Percentiles rank a stretch among this genome's conserved stretches.
Conservation (phyloP, 1,139 yeast genomes). For the Citeromyces hawaiiensis region DNA sequence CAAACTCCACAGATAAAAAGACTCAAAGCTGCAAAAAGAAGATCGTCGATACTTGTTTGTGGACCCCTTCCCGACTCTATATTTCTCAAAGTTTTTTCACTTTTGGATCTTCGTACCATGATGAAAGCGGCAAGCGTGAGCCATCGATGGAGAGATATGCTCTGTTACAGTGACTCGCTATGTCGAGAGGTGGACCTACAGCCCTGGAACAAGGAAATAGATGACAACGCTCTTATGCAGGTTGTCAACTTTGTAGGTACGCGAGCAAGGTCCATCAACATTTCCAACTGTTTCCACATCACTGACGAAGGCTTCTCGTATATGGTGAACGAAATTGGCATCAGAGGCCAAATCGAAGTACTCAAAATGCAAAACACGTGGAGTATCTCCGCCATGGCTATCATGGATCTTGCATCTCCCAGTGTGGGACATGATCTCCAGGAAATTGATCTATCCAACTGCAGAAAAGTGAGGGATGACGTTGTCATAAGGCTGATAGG, state of each 20-base stretch:
- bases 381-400: conserved; percentile 72
- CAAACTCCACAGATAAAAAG: conserved; percentile 43
- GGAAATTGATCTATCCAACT: conserved; percentile 55
- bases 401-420: conserved; percentile 62
- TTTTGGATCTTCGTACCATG: conserved; percentile 36
- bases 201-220: conserved; percentile 45
- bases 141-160: conserved; percentile 52
- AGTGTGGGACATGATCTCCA: conserved; percentile 45
- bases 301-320: conserved; percentile 66
- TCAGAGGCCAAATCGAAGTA: conserved; percentile 39
- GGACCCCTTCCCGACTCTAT: conserved; percentile 49
- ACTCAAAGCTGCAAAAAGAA: conserved; percentile 23
- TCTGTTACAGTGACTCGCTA: conserved; percentile 41
- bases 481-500: conserved; percentile 58
- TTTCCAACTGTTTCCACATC: conserved; percentile 64
- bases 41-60: conserved; percentile 41
- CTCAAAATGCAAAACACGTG: conserved; percentile 58
- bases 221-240: conserved; percentile 36
- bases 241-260: conserved; percentile 62
- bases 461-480: conserved; percentile 60
- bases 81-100: conserved; percentile 36
- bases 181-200: conserved; percentile 38
- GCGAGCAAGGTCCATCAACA: conserved; percentile 45
- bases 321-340: conserved; percentile 59
- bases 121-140: conserved; percentile 46